Evolutionary conservation across 2,329 filamentous ascomycete species (phyloP).

Genomic region (Alternaria conjuncta): DNA sequence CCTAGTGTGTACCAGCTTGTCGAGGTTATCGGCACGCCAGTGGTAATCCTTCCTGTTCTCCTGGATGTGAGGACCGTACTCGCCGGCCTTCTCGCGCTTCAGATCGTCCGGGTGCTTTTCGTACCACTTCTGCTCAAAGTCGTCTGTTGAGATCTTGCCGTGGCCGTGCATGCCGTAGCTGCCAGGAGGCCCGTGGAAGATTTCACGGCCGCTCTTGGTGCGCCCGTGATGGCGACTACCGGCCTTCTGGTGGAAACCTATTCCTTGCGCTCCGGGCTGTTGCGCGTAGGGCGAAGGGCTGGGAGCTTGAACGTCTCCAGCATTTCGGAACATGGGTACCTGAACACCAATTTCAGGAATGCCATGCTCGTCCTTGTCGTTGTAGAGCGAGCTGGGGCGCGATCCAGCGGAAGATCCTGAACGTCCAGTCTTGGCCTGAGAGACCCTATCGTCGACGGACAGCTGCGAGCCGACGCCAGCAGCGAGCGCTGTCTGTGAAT

Average conservation of each 20-base stretch:
- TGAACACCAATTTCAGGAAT: slow-evolving; percentile 92
- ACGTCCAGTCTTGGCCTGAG: slow-evolving; percentile 29
- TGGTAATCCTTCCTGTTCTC: slow-evolving; percentile 75
- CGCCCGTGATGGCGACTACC: slow-evolving; percentile 65
- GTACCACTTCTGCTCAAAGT: slow-evolving; percentile 90
- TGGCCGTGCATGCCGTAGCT: slow-evolving; percentile 95
- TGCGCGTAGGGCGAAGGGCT: slow-evolving; percentile 70
- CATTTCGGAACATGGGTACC: slow-evolving; percentile 91
- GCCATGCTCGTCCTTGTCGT: slow-evolving; percentile 74
- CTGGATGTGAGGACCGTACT: slow-evolving; percentile 65
- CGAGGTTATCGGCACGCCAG: slow-evolving; percentile 87
- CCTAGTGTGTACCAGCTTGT: slow-evolving; percentile 81
- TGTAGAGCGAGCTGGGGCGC: slow-evolving; percentile 63
- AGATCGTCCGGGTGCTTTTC: slow-evolving; percentile 86
- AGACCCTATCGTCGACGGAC: slow-evolving; percentile 40
- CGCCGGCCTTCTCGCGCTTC: slow-evolving; percentile 73
- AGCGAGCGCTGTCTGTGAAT: slow-evolving; percentile 85
- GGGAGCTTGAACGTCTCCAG: slow-evolving; percentile 94
- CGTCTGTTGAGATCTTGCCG: slow-evolving; percentile 75
- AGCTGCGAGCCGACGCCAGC: slow-evolving; percentile 77
- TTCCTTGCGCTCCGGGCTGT: slow-evolving; percentile 48
- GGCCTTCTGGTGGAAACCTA: slow-evolving; percentile 61
- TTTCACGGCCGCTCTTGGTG: slow-evolving; percentile 73
- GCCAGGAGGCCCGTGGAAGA: slow-evolving; percentile 76
- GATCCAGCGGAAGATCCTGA: slow-evolving; percentile 48